Percentiles rank a stretch among this genome's conserved stretches.
These are phyloP conservation scores for Penicillium coffeae DNA, from an alignment of 495 filamentous ascomycete genomes.

Conservation along the genomic window DNA sequence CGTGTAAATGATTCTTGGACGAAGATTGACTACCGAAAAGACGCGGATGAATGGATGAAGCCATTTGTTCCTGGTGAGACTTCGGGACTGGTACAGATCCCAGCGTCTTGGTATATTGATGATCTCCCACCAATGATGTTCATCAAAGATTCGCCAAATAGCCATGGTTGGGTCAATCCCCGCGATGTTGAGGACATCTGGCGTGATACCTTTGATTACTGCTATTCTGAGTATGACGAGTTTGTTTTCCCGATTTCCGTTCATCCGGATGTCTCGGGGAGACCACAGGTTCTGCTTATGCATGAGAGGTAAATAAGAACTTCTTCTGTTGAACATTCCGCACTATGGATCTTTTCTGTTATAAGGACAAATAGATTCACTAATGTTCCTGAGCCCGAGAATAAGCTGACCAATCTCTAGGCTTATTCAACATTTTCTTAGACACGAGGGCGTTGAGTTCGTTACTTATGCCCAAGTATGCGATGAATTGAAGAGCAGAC, in stretches of 20 bases:
- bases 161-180: constrained; percentile 56
- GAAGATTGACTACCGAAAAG: constrained; percentile 56
- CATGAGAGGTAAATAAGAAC: constrained; percentile 5
- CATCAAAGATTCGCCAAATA: constrained; percentile 55
- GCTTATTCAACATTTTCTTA: constrained; percentile 68
- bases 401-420: too few relatives aligned
- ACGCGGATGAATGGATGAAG: constrained; percentile 62
- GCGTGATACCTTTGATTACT: constrained; percentile 65
- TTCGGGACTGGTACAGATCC: constrained; percentile 60
- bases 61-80: constrained; percentile 49
- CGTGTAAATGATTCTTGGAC: constrained; percentile 57
- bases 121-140: constrained; percentile 60
- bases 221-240: constrained; percentile 65
- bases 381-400: too few relatives aligned
- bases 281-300: constrained; percentile 54
- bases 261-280: constrained; percentile 65
- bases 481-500: constrained; percentile 55
- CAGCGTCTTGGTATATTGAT: constrained; percentile 65
- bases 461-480: constrained; percentile 64
- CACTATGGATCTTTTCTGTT: too few relatives aligned
- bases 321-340: too few relatives aligned
- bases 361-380: too few relatives aligned
- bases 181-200: constrained; percentile 55
- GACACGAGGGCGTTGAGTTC: constrained; percentile 69
- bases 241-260: constrained; percentile 70